These are phyloP conservation scores for Byssothecium circinans DNA, from an alignment of 2,329 filamentous ascomycete genomes.

Conservation along the genomic window DNA sequence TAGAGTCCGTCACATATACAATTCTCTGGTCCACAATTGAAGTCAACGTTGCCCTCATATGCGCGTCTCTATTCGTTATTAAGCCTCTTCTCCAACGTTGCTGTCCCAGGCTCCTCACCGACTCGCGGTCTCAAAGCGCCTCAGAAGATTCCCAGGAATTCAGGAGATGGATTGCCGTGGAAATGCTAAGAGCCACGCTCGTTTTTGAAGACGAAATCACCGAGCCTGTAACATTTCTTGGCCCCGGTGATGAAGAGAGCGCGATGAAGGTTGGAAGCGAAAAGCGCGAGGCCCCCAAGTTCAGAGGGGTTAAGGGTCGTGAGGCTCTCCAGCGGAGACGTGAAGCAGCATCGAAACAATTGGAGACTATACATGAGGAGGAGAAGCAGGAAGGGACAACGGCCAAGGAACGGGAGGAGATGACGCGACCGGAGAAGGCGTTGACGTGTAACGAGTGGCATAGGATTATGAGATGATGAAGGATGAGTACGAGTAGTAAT, in stretches of 20 bases:
- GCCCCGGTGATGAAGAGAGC: neutral
- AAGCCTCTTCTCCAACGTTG: conserved; percentile 44
- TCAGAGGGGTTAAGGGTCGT: no score
- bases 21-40: conserved; percentile 48
- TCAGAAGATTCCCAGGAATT: neutral
- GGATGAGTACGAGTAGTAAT: no score
- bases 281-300: no score
- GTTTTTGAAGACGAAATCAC: neutral
- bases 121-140: conserved; percentile 9
- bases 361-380: neutral
- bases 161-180: neutral
- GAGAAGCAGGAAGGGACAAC: conserved; percentile 15
- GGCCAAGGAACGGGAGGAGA: conserved; percentile 11
- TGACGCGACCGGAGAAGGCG: conserved; percentile 15
- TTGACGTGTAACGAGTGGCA: neutral
- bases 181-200: neutral
- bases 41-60: conserved; percentile 49
- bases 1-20: conserved; percentile 44
- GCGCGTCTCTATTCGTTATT: conserved; percentile 48
- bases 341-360: no score
- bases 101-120: conserved; percentile 32
- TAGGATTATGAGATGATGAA: no score
- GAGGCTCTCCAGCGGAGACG: no score
- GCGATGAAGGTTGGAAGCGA: neutral
- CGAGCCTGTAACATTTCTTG: neutral